Conservation (phyloP, 495 filamentous ascomycete genomes). For the Penicillium steckii region DNA sequence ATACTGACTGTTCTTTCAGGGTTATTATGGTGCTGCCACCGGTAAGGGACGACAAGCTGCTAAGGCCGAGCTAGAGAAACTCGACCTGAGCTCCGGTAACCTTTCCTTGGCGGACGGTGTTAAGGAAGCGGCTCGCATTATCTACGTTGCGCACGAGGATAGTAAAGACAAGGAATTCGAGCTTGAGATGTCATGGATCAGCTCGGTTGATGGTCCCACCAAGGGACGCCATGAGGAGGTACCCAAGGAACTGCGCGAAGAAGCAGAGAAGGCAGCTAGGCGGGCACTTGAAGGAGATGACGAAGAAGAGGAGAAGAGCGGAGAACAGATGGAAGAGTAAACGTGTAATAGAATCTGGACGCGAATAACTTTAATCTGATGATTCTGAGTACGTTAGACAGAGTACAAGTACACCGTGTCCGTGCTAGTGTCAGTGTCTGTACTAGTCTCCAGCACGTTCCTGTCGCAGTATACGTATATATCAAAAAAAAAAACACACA, state of each 20-base stretch:
- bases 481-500: background rate
- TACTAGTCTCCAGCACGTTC: too few relatives aligned
- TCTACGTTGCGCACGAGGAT: slow-evolving; percentile 95
- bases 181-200: slow-evolving; percentile 98
- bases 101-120: slow-evolving; percentile 84
- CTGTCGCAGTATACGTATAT: too few relatives aligned
- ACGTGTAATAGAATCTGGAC: slow-evolving; percentile 18
- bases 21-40: slow-evolving; percentile 96
- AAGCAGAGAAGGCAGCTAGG: slow-evolving; percentile 87
- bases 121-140: slow-evolving; percentile 94
- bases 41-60: slow-evolving; percentile 94
- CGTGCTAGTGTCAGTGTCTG: too few relatives aligned
- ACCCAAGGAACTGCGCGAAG: slow-evolving; percentile 81
- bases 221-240: slow-evolving; percentile 90
- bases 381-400: slow-evolving; percentile 5
- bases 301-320: slow-evolving; percentile 68
- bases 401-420: too few relatives aligned
- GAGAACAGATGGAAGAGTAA: slow-evolving; percentile 77
- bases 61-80: slow-evolving; percentile 96
- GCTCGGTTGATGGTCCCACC: slow-evolving; percentile 74
- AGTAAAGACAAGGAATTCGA: slow-evolving; percentile 99
- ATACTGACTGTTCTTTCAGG: slow-evolving; percentile 45
- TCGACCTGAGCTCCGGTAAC: slow-evolving; percentile 74
- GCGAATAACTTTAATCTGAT: slow-evolving; percentile 20
- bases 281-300: slow-evolving; percentile 65